These are phyloP conservation scores for Arthrobotrys musiformis DNA, from an alignment of 2,329 filamentous ascomycete species.

Conservation along the genomic window DNA sequence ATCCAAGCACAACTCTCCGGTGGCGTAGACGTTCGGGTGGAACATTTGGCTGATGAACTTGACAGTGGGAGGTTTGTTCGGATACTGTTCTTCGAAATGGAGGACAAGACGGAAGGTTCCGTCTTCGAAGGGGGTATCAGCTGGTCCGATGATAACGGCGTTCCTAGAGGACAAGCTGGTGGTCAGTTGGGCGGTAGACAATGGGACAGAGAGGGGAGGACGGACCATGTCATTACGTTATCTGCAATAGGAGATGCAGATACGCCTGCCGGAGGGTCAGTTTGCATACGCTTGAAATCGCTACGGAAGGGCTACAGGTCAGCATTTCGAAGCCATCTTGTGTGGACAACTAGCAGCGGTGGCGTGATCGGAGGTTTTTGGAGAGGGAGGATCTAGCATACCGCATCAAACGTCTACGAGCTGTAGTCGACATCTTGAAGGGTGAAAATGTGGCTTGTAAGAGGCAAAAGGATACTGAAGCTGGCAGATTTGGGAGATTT, in stretches of 20 bases:
- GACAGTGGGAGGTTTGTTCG: slow-evolving; percentile 96
- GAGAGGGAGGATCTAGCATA: slow-evolving; percentile 65
- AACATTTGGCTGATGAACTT: slow-evolving; percentile 99
- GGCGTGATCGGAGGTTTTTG: slow-evolving; percentile 22
- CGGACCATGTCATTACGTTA: slow-evolving; percentile 96
- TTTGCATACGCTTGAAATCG: slow-evolving; percentile 87
- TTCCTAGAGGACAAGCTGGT: slow-evolving; percentile 73
- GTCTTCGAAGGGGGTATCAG: slow-evolving; percentile 97
- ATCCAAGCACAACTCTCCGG: slow-evolving; percentile 93
- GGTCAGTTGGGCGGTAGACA: slow-evolving; percentile 4
- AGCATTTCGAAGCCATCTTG: slow-evolving; percentile 56
- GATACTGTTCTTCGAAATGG: slow-evolving; percentile 99
- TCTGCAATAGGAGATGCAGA: slow-evolving; percentile 95
- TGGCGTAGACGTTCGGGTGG: slow-evolving; percentile 97
- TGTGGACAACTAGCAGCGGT: slow-evolving; percentile 29
- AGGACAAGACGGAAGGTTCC: slow-evolving; percentile 97
- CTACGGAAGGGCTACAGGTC: slow-evolving; percentile 26
- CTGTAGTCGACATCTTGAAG: slow-evolving; percentile 83
- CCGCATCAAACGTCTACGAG: slow-evolving; percentile 95
- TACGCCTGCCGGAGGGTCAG: slow-evolving; percentile 94
- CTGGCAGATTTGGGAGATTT: not conserved
- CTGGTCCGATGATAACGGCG: slow-evolving; percentile 95
- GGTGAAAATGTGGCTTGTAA: not conserved
- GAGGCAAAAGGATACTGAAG: not conserved
- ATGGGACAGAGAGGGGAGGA: slow-evolving; percentile 60